These are phyloP conservation scores for Lactifluus rugatus DNA, from an alignment of 768 basidiomycete species.

Conservation along the genomic window DNA sequence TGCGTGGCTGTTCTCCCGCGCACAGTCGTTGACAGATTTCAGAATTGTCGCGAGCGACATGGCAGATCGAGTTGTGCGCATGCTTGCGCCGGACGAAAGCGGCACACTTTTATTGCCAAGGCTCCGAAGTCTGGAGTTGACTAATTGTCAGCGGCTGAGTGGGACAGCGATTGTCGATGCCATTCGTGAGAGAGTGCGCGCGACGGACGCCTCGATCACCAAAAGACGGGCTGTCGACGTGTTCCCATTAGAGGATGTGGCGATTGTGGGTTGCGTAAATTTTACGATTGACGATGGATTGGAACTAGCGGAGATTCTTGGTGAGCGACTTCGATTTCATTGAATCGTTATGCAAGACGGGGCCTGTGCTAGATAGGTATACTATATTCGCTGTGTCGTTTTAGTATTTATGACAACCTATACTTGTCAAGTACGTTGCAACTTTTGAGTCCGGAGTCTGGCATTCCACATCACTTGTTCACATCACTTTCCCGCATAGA, in stretches of 20 bases:
- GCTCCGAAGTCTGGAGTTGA: constrained; percentile 42
- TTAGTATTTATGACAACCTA: not conserved
- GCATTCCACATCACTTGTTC: not conserved
- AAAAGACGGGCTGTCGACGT: constrained; percentile 16
- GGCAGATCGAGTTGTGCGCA: constrained; percentile 58
- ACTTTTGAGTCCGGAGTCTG: not conserved
- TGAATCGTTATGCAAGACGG: not conserved
- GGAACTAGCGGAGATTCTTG: constrained; percentile 23
- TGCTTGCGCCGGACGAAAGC: constrained; percentile 39
- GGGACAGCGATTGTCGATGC: constrained; percentile 49
- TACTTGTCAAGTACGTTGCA: not conserved
- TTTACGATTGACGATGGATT: constrained; percentile 22
- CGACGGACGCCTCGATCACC: constrained; percentile 26
- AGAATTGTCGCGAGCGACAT: constrained; percentile 73
- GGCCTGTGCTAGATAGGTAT: not conserved
- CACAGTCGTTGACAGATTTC: constrained; percentile 49
- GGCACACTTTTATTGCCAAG: constrained; percentile 42
- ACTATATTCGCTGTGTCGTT: not conserved
- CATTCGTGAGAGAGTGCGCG: constrained; percentile 38
- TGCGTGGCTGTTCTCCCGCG: constrained; percentile 49
- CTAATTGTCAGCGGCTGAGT: constrained; percentile 53
- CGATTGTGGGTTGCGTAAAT: constrained; percentile 25
- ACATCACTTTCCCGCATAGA: not conserved
- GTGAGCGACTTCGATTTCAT: constrained; percentile 19
- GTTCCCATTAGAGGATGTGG: constrained; percentile 23